phyloP scores from a whole-genome alignment of 2,329 filamentous ascomycete species.

The Aureobasidium namibiae region DNA sequence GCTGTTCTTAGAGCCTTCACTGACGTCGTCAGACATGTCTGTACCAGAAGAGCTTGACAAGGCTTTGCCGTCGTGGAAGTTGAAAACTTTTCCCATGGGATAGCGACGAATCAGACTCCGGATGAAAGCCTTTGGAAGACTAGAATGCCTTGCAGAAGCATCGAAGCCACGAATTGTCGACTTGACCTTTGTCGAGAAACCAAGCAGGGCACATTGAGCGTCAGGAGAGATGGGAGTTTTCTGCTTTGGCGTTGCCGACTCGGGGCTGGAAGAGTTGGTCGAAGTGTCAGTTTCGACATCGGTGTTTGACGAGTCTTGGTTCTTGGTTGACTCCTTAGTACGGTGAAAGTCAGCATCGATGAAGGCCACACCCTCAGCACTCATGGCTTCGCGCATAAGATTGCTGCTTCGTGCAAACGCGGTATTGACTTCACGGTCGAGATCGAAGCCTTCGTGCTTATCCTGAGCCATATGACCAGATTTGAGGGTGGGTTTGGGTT shows the following conservation, averaged over 20 bases:
- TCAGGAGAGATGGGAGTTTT: neutral
- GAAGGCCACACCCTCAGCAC: slow-evolving; percentile 38
- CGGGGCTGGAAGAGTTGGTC: neutral
- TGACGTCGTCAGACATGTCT: neutral
- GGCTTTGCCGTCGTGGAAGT: slow-evolving; percentile 18
- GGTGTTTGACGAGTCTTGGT: neutral
- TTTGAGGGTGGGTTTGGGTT: neutral
- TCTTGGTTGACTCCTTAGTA: slow-evolving; percentile 1
- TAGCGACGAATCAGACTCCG: slow-evolving; percentile 18
- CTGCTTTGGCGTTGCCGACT: neutral
- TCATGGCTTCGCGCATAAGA: slow-evolving; percentile 38
- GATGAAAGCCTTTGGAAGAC: slow-evolving; percentile 12
- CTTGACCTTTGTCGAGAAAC: slow-evolving; percentile 14
- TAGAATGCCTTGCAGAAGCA: slow-evolving; percentile 6
- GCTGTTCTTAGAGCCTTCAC: neutral
- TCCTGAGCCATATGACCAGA: slow-evolving; percentile 19
- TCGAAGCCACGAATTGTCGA: slow-evolving; percentile 15
- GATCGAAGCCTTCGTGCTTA: slow-evolving; percentile 13
- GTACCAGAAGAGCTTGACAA: slow-evolving; percentile 18
- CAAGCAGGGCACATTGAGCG: slow-evolving; percentile 12
- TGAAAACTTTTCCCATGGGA: slow-evolving; percentile 22
- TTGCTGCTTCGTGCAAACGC: slow-evolving; percentile 41
- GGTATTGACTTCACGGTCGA: slow-evolving; percentile 11
- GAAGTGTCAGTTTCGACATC: neutral
- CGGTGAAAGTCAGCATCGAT: slow-evolving; percentile 23